Evolutionary conservation across 345 rosid genomes (phyloP).

Genomic region (Abelmoschus esculentus): DNA sequence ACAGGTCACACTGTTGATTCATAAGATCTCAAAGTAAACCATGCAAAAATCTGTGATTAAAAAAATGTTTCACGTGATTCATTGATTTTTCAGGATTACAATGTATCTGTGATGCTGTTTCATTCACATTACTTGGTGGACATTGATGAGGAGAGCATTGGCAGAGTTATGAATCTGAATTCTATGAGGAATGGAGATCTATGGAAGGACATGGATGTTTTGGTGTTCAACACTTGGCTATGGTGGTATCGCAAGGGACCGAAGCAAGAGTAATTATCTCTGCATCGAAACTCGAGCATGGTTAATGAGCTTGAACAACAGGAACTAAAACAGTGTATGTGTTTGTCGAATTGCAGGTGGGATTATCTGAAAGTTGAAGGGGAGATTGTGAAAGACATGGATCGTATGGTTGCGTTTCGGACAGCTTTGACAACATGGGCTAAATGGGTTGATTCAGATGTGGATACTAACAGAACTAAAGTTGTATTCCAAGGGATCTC

Average conservation of each 20-base stretch:
- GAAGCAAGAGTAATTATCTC: constrained; percentile 40
- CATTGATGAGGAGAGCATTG: constrained; percentile 31
- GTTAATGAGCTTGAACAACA: background rate
- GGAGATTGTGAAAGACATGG: constrained; percentile 40
- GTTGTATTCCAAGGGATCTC: constrained; percentile 78
- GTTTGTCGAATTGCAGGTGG: constrained; percentile 46
- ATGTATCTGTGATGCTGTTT: constrained; percentile 33
- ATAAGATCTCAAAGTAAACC: background rate
- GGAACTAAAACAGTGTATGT: background rate
- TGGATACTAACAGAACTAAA: constrained; percentile 47
- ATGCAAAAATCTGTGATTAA: background rate
- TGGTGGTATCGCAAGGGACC: constrained; percentile 65
- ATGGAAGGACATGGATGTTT: constrained; percentile 49
- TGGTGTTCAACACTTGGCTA: constrained; percentile 63
- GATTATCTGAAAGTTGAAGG: constrained; percentile 56
- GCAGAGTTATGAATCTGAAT: constrained; percentile 51
- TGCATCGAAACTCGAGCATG: background rate
- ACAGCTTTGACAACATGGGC: constrained; percentile 75
- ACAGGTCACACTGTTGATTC: background rate
- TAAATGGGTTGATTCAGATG: constrained; percentile 72
- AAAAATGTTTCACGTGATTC: background rate
- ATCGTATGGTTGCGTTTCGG: constrained; percentile 66
- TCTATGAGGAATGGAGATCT: constrained; percentile 33
- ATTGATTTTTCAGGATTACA: constrained; percentile 36
- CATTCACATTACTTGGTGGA: constrained; percentile 42